phyloP scores from a whole-genome alignment of 352 stramenopile genomes.

The Hyaloperonospora arabidopsidis region DNA sequence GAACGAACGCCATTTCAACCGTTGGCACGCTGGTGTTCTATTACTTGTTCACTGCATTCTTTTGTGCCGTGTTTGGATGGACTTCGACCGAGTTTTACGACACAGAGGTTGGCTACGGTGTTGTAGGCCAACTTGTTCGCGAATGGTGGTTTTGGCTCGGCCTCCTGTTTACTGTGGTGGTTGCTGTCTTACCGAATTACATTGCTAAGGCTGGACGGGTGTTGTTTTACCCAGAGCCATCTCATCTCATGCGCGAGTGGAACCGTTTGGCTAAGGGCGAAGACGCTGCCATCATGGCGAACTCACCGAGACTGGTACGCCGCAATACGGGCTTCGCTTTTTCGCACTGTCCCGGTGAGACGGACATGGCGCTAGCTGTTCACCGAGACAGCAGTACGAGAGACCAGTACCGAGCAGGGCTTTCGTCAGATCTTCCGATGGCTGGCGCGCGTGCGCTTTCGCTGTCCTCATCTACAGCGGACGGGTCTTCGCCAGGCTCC shows the following conservation, averaged over 20 bases:
- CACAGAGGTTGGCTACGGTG: constrained; percentile 59
- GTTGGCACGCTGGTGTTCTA: constrained; percentile 82
- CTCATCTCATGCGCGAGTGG: constrained; percentile 86
- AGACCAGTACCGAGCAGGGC: constrained; percentile 8
- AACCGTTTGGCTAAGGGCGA: constrained; percentile 79
- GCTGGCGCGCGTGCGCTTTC: constrained; percentile 28
- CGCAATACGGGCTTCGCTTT: constrained; percentile 84
- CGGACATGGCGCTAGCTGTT: constrained; percentile 56
- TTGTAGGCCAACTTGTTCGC: constrained; percentile 48
- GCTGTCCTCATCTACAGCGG: constrained; percentile 46
- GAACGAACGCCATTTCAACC: constrained; percentile 59
- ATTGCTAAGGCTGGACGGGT: constrained; percentile 80
- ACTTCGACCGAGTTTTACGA: constrained; percentile 76
- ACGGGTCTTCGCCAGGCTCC: constrained; percentile 42
- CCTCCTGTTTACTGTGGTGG: constrained; percentile 49
- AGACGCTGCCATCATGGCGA: constrained; percentile 42
- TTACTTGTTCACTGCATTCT: constrained; percentile 81
- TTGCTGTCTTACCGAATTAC: constrained; percentile 74
- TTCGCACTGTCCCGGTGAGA: constrained; percentile 68
- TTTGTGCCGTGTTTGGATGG: constrained; percentile 68
- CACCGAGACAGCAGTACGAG: constrained; percentile 29
- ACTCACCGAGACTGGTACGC: constrained; percentile 73
- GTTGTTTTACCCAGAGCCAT: constrained; percentile 84
- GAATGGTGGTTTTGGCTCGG: constrained; percentile 84
- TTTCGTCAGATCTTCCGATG: constrained; percentile 31